A percentile compares a stretch with the other conserved stretches of the same genome.
Conservation (phyloP, 352 stramenopile species). For the Pythium monospermum region DNA sequence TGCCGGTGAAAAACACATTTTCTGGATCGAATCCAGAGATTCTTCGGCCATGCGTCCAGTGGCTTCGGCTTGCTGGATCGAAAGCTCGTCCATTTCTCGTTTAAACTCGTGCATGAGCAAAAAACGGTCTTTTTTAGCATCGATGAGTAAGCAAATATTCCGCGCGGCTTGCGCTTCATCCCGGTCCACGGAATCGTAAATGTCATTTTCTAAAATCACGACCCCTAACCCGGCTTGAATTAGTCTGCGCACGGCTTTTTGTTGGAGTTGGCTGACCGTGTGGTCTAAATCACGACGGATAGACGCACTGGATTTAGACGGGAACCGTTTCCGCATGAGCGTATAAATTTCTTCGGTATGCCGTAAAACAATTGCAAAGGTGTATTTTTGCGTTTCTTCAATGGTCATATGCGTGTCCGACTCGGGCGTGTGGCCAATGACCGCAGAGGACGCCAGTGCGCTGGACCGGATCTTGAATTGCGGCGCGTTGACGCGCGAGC, state of each 20-base stretch:
- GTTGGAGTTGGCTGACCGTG: slow-evolving; percentile 67
- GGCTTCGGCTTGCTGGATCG: slow-evolving; percentile 69
- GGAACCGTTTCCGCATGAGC: slow-evolving; percentile 59
- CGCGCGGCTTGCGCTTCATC: slow-evolving; percentile 50
- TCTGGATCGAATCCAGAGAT: slow-evolving; percentile 68
- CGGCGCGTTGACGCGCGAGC: slow-evolving; percentile 13
- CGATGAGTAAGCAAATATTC: slow-evolving; percentile 75
- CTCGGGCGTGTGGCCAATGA: slow-evolving; percentile 21
- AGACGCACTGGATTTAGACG: slow-evolving; percentile 57
- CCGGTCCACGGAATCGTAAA: slow-evolving; percentile 33
- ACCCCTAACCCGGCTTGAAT: slow-evolving; percentile 77
- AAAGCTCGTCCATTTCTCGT: slow-evolving; percentile 79
- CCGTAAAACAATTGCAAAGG: slow-evolving; percentile 81
- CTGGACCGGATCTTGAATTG: slow-evolving; percentile 22
- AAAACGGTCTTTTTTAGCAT: slow-evolving; percentile 81
- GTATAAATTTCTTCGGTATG: slow-evolving; percentile 76
- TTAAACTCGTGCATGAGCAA: slow-evolving; percentile 85
- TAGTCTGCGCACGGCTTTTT: slow-evolving; percentile 75
- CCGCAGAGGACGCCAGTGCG: slow-evolving; percentile 11
- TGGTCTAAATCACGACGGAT: slow-evolving; percentile 65
- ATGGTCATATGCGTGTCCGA: slow-evolving; percentile 65
- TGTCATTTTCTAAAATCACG: slow-evolving; percentile 68
- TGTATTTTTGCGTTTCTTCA: slow-evolving; percentile 86
- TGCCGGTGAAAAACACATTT: slow-evolving; percentile 83
- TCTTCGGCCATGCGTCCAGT: slow-evolving; percentile 69